Evolutionary conservation across 2,329 filamentous ascomycete species (phyloP), one percentile per base, ranked within the genome.

Genomic region (Alternaria triticimaculans): DNA sequence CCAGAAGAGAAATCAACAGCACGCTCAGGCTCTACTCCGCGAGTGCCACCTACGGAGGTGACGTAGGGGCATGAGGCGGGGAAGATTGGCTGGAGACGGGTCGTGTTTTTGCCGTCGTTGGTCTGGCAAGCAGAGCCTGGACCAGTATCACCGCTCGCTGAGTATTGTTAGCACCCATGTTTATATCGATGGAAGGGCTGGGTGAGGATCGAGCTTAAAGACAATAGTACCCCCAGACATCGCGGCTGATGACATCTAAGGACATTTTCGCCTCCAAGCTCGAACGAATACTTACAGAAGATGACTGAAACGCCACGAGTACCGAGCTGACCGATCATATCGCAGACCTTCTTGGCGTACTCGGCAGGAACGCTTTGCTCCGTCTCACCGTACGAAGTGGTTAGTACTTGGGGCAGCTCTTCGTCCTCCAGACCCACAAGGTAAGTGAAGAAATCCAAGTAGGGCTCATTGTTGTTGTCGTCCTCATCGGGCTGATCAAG

Each of bases 41-140:
- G 66, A 0, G 83, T 84, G 5, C 80, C 82, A 10, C 82, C 82
- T 5, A 84, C 81, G 2, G 81, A 74, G 4, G 84, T 85, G 14
- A 85, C 80, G 66, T 82, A 85, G 0, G 83, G 83, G 69, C 83
- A 85, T 1, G 80, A 73, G 18, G 81, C 82, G 1, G 83, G 83
- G 72, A 85, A 84, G 18, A 79, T 78, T 12, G 83, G 82, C 23
- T 80, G 68, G 68, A 84, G 84, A 6, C 79, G 80, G 4, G 77
- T 79, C 2, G 75, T 80, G 67, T 82, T 81, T 51, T 78, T 81
- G 63, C 81, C 82, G 50, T 83, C 81, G 68, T 85, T 85, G 61
- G 78, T 80, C 64, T 80, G 77, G 73, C 83, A 85, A 12, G 78
- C 78, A 21, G 78, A 81, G 12, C 80, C 80, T 20, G 80, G 74